These are phyloP conservation scores for Saccharomyces hybrid DNA, from an alignment of 1,139 yeast species.

Conservation along the genomic window DNA sequence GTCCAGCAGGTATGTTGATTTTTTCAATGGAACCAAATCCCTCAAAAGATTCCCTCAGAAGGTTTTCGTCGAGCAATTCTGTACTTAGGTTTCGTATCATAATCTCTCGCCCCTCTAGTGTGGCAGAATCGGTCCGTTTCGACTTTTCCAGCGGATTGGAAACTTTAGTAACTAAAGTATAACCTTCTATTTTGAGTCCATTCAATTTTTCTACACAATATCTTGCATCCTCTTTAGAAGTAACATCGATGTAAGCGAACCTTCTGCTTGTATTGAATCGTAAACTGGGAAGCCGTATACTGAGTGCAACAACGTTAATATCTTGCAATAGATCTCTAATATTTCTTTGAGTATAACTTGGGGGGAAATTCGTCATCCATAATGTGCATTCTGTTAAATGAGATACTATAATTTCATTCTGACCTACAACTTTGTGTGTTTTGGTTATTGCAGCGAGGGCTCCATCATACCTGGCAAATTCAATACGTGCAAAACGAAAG, in stretches of 20 bases:
- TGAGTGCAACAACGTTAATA: constrained; percentile 40
- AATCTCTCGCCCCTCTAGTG: constrained; percentile 47
- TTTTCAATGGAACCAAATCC: constrained; percentile 44
- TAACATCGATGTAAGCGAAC: constrained; percentile 66
- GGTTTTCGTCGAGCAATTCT: constrained; percentile 25
- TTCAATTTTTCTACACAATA: constrained; percentile 41
- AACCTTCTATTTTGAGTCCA: constrained; percentile 32
- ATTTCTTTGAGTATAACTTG: constrained; percentile 39
- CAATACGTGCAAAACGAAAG: constrained; percentile 41
- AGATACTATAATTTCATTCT: constrained; percentile 39
- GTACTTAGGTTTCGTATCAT: constrained; percentile 45
- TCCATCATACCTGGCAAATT: constrained; percentile 44
- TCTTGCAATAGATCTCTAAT: constrained; percentile 39
- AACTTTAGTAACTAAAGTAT: constrained; percentile 44
- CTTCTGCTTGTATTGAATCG: constrained; percentile 50
- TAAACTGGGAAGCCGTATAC: constrained; percentile 62
- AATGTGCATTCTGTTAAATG: constrained; percentile 28
- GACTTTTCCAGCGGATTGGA: constrained; percentile 45
- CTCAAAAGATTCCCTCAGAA: constrained; percentile 32
- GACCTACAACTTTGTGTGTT: constrained; percentile 42
- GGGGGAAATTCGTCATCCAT: constrained; percentile 60
- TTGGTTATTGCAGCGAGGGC: constrained; percentile 56
- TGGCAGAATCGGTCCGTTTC: constrained; percentile 37
- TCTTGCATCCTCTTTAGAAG: constrained; percentile 37
- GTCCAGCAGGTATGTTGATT: constrained; percentile 38